Percentiles rank a stretch among this genome's conserved stretches.
Conservation (phyloP, 164 flowering plant species). For the Platanus orientalis region DNA sequence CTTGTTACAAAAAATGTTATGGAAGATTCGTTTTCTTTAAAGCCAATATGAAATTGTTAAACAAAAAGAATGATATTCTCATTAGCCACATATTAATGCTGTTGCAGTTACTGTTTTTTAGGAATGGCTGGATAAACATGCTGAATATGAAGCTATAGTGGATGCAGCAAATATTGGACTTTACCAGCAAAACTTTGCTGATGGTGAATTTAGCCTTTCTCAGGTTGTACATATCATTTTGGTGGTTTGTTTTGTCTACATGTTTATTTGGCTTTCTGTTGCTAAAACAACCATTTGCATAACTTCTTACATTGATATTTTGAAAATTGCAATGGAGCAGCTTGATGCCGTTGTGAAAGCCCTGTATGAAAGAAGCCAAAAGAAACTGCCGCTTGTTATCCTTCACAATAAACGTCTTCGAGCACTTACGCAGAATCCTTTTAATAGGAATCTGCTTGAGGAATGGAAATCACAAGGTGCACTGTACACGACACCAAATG, state of each 20-base stretch:
- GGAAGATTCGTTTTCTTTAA: no score
- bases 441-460: constrained; percentile 45
- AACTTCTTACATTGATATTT: constrained; percentile 5
- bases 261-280: background rate
- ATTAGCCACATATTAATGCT: background rate
- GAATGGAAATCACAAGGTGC: constrained; percentile 59
- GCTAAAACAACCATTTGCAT: background rate
- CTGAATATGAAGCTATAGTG: constrained; percentile 59
- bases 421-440: constrained; percentile 46
- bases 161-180: constrained; percentile 90
- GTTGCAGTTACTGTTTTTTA: constrained; percentile 13
- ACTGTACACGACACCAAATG: constrained; percentile 74
- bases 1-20: no score
- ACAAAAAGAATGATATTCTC: background rate
- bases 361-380: constrained; percentile 38
- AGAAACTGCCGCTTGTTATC: constrained; percentile 74
- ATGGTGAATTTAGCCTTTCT: constrained; percentile 70
- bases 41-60: background rate
- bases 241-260: constrained; percentile 3
- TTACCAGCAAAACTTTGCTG: constrained; percentile 81
- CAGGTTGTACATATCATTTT: constrained; percentile 51
- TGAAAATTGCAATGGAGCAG: constrained; percentile 55
- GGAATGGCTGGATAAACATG: constrained; percentile 72
- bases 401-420: constrained; percentile 65
- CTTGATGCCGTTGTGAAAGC: constrained; percentile 75